Conservation (phyloP, 306 rosid species). For the Sicyos baderoa region DNA sequence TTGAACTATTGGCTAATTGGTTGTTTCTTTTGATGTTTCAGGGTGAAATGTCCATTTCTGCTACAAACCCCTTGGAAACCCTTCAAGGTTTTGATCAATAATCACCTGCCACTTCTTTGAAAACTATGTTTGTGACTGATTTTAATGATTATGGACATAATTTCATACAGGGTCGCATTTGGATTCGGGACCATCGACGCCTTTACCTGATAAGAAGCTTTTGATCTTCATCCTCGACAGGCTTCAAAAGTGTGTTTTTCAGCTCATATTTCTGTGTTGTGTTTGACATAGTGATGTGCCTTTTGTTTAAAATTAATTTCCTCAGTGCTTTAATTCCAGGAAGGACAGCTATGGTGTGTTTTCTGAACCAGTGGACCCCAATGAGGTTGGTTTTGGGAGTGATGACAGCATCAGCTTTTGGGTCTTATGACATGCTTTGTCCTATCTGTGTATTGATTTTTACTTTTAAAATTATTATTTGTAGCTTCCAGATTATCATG, state of each 20-base stretch:
- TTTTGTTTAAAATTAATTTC: constrained; percentile 22
- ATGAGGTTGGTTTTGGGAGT: constrained; percentile 44
- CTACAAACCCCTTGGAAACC: constrained; percentile 30
- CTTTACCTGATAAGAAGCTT: constrained; percentile 57
- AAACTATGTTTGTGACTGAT: constrained; percentile 11
- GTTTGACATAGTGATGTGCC: constrained; percentile 24
- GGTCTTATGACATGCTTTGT: constrained; percentile 12
- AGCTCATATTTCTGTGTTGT: constrained; percentile 26
- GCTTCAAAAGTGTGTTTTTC: constrained; percentile 52
- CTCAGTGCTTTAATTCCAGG: constrained; percentile 37
- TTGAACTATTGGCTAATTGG: constrained; percentile 14
- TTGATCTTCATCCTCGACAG: constrained; percentile 54
- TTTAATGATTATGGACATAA: constrained; percentile 15
- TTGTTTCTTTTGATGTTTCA: constrained; percentile 24
- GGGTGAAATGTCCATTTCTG: constrained; percentile 46
- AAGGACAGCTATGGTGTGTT: constrained; percentile 63
- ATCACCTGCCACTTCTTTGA: constrained; percentile 15
- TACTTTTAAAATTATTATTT: constrained; percentile 4
- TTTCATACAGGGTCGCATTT: constrained; percentile 35
- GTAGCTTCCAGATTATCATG: constrained; percentile 70
- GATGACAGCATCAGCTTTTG: constrained; percentile 23
- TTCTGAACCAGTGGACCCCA: constrained; percentile 63
- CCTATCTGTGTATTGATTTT: constrained; percentile 9
- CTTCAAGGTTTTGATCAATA: constrained; percentile 35
- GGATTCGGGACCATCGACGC: constrained; percentile 50